Evolutionary conservation across 139 green algal species (phyloP), one percentile per base, ranked within the genome.

Genomic region (Picochlorum sp.): DNA sequence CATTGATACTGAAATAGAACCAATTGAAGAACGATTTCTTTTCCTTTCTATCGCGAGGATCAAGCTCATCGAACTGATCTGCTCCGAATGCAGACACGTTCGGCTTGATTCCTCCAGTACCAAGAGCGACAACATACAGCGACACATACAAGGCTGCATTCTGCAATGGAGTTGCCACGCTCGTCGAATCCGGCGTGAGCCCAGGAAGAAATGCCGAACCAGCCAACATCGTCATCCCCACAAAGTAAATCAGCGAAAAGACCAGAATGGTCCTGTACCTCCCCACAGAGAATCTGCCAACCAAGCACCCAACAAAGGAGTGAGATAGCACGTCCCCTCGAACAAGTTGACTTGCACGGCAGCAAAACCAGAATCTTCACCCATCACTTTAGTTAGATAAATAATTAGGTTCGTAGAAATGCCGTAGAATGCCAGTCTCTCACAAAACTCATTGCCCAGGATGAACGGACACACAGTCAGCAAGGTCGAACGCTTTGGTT

Each of bases 1-100:
- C 64, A 72, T 98, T 98, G 74, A 98, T 92, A 57, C 85, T 85
- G 57, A 98, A 86, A 78, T 98, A 98, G 76, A 98, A 98, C 51
- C 81, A 95, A 76, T 97, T 96, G 78, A 97, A 97, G 77, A 97
- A 97, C 44, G 68, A 85, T 64, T 86, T 79, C 76, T 95, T 95
- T 77, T 94, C 89, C 20, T 64, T 70, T 7, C 81, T 76, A 65
- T 96, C 89, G 76, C 51, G 38, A 10, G 68, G 57, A 61, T 92
- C 70, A 2, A 71, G 56, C 71, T 90, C 83, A 65, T 98, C 88
- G 69, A 98, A 96, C 76, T 98, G 92, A 75, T 98, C 92, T 3
- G 93, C 92, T 18, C 92, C 92, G 79, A 98, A 98, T 2, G 93
- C 85, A 0, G 73, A 85, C 26, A 98, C 92, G 68, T 97, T 98